Conservation (phyloP, 1,284 basidiomycete genomes). For the Tranzscheliella williamsii region DNA sequence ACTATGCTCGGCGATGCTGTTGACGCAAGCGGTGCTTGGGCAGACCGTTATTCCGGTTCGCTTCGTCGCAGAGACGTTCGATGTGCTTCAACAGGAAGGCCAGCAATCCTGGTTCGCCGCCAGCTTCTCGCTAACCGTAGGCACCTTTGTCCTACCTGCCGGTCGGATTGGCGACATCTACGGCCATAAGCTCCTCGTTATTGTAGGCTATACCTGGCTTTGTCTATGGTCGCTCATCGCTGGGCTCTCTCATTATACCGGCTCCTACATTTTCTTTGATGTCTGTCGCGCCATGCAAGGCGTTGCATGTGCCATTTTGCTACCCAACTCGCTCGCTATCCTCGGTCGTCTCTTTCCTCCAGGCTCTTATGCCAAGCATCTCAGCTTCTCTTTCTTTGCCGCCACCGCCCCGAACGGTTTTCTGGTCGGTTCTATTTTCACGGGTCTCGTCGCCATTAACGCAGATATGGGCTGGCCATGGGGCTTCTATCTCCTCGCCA, state of each 20-base stretch:
- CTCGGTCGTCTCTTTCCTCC: constrained; percentile 36
- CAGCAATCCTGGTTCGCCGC: constrained; percentile 47
- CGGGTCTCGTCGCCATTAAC: constrained; percentile 20
- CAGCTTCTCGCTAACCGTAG: constrained; percentile 42
- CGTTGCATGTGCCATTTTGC: constrained; percentile 35
- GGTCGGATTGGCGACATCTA: constrained; percentile 44
- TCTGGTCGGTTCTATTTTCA: constrained; percentile 39
- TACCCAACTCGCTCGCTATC: constrained; percentile 46
- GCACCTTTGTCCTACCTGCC: constrained; percentile 47
- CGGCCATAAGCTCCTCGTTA: constrained; percentile 36
- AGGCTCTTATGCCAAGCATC: constrained; percentile 25
- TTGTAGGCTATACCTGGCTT: constrained; percentile 36
- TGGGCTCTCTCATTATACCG: constrained; percentile 34
- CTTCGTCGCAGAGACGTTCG: constrained; percentile 21
- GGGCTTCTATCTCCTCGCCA: constrained; percentile 43
- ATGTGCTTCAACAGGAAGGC: constrained; percentile 8
- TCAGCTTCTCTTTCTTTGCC: constrained; percentile 40
- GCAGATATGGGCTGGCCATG: constrained; percentile 28
- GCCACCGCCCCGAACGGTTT: constrained; percentile 48
- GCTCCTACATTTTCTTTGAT: constrained; percentile 44
- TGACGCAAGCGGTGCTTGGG: constrained; percentile 36
- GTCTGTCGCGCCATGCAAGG: constrained; percentile 48
- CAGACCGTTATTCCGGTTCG: constrained; percentile 23
- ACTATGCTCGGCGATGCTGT: constrained; percentile 30
- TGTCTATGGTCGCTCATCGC: constrained; percentile 29